These are phyloP conservation scores for Aspergillus funiculosus DNA, from an alignment of 495 filamentous ascomycete species.

Conservation along the genomic window DNA sequence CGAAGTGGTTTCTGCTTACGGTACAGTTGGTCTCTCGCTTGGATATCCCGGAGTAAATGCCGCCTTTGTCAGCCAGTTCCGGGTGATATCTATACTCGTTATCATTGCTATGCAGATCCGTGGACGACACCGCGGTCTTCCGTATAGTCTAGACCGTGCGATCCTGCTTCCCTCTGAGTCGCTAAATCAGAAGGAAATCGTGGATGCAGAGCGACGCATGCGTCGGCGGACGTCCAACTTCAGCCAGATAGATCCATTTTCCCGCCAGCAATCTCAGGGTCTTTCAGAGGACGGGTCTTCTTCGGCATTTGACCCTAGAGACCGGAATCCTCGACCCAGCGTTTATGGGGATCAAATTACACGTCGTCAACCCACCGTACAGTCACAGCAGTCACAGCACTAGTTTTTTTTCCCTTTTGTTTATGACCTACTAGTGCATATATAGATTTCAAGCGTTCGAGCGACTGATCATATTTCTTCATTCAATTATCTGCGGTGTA, in stretches of 20 bases:
- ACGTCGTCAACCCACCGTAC: constrained; percentile 29
- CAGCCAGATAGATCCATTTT: constrained; percentile 35
- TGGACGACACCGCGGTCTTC: constrained; percentile 85
- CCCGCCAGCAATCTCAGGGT: constrained; percentile 25
- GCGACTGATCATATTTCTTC: not conserved
- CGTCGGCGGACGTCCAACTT: constrained; percentile 50
- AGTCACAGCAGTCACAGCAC: constrained; percentile 18
- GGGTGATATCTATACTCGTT: constrained; percentile 76
- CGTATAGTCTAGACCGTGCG: constrained; percentile 86
- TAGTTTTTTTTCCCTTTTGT: too few relatives aligned
- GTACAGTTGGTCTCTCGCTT: constrained; percentile 85
- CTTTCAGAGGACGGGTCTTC: constrained; percentile 23
- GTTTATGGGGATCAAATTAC: constrained; percentile 17
- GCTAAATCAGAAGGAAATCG: constrained; percentile 63
- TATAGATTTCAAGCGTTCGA: constrained; percentile 4
- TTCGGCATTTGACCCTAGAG: constrained; percentile 27
- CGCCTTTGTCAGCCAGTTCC: constrained; percentile 76
- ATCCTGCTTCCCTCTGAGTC: constrained; percentile 76
- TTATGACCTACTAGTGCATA: too few relatives aligned
- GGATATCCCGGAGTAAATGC: constrained; percentile 71
- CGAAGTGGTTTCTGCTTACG: constrained; percentile 87
- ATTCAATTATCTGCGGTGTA: too few relatives aligned
- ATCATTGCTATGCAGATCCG: constrained; percentile 92
- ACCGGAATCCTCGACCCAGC: constrained; percentile 13
- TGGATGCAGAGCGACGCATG: constrained; percentile 50